phyloP scores from a whole-genome alignment of 176 grass and related monocot species.

The Bothriochloa decipiens region DNA sequence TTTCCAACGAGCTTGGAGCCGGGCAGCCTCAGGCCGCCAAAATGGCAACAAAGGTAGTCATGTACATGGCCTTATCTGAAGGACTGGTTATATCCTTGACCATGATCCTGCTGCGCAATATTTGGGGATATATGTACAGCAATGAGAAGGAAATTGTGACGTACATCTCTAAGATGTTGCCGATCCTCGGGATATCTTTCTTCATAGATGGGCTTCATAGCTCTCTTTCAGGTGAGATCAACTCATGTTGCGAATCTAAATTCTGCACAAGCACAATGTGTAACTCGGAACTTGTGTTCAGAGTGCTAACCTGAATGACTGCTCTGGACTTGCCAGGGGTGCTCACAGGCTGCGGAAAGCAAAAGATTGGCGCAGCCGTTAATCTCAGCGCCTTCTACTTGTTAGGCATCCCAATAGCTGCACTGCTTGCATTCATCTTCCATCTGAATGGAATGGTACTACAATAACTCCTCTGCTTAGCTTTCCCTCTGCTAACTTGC shows the following conservation, averaged over 20 bases:
- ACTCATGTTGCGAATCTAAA: neutral
- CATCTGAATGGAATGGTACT: constrained; percentile 45
- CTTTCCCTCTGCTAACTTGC: neutral
- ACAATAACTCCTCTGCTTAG: neutral
- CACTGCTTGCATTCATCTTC: constrained; percentile 34
- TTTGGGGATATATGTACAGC: constrained; percentile 16
- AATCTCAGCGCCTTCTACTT: constrained; percentile 42
- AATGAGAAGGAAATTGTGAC: neutral
- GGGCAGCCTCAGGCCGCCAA: constrained; percentile 2
- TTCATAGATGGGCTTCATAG: neutral
- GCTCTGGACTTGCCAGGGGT: neutral
- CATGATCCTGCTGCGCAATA: neutral
- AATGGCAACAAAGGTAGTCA: neutral
- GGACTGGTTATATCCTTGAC: neutral
- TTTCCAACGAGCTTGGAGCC: neutral
- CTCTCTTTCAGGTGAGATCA: neutral
- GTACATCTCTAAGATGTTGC: neutral
- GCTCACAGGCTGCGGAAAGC: constrained; percentile 42
- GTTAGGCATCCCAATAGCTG: constrained; percentile 31
- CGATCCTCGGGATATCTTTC: neutral
- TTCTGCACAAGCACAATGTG: neutral
- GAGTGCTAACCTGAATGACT: neutral
- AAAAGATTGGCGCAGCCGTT: constrained; percentile 32
- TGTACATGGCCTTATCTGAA: neutral
- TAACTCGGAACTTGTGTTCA: neutral